phyloP scores from a whole-genome alignment of 805 yeast genomes.

The Ogataea trehaloabstinens region DNA sequence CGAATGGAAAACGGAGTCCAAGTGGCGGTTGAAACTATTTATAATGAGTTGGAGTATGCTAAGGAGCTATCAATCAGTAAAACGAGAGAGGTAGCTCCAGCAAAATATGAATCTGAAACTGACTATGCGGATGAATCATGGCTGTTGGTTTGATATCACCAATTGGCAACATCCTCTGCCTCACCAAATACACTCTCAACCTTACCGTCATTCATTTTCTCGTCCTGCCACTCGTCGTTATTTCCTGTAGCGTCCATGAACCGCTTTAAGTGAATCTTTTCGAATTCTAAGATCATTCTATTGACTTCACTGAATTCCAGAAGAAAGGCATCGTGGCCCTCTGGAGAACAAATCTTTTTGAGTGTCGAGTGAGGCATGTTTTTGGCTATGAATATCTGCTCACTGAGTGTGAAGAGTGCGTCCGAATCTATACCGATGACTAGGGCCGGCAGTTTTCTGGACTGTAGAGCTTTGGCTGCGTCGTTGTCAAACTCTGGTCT shows the following conservation, averaged over 20 bases:
- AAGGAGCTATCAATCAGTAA: constrained; percentile 51
- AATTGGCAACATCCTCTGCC: constrained; percentile 91
- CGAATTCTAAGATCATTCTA: constrained; percentile 63
- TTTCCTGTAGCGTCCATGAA: constrained; percentile 53
- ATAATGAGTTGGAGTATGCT: constrained; percentile 77
- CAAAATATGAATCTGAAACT: constrained; percentile 14
- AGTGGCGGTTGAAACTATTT: constrained; percentile 74
- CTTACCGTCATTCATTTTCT: constrained; percentile 41
- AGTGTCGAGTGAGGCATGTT: constrained; percentile 67
- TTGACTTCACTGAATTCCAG: constrained; percentile 86
- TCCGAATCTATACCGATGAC: constrained; percentile 90
- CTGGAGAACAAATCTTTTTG: constrained; percentile 80
- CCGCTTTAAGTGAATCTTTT: constrained; percentile 55
- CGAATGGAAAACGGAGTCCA: constrained; percentile 76
- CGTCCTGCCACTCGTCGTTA: constrained; percentile 44
- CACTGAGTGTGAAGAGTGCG: constrained; percentile 88
- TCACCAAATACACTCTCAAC: constrained; percentile 84
- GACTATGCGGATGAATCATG: constrained; percentile 30
- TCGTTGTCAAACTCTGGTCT: constrained; percentile 42
- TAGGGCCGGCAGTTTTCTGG: constrained; percentile 71
- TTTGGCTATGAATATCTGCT: constrained; percentile 81
- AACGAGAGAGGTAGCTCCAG: constrained; percentile 26
- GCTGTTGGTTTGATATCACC: constrained; percentile 51
- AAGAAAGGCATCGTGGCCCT: constrained; percentile 96
- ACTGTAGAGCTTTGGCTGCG: constrained; percentile 50